Base-by-base conservation (phyloP, 176 grass and related monocot genomes). In the Ananas comosus region DNA sequence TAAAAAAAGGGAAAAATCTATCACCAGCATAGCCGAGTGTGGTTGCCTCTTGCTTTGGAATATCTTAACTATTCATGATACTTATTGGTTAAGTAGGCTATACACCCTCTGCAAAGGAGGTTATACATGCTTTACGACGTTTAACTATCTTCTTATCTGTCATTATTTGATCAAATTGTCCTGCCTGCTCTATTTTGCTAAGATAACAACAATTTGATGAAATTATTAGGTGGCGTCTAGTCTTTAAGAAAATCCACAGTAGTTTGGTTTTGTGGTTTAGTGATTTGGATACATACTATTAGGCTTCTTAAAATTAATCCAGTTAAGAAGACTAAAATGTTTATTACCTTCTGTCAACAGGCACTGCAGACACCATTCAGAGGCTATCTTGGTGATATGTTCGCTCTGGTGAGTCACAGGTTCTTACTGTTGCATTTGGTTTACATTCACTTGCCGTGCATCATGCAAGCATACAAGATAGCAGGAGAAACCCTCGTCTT, bases 311-410 rank as follows among this genome's bases (percentile, higher is more conserved):
- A 22, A 12, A 49, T 12, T 50, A 23, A 4, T 69, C 10, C 21
- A 16, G n/a, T 51, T 24, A 22, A 1, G 3, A n/a, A 64, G 7
- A 64, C 18, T 48, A 51, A 24, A 8, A 22, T 2, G 12, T 10
- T 64, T 49, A 0, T 80, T 51, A 16, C 53, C 57, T 56, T 0
- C 80, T 17, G 64, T 78, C 13, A 1, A 53, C 83, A 96, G 92
- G 88, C 83, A 53, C 5, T 71, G 13, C 92, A 96, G 76, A 91
- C 89, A 76, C 92, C 92, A 70, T 92, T 89, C 77, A 87, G 71
- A 66, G 64, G 86, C 51, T 96, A 96, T 81, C 81, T 96, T 68
- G 82, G 67, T 51, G 83, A 92, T 71, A 96, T 96, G 86, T 64
- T 96, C 66, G 86, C 79, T 74, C 92, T 96, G 79, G 92, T 96